These are phyloP conservation scores for Nigrospora osmanthi DNA, from an alignment of 2,329 filamentous ascomycete species.

Conservation along the genomic window DNA sequence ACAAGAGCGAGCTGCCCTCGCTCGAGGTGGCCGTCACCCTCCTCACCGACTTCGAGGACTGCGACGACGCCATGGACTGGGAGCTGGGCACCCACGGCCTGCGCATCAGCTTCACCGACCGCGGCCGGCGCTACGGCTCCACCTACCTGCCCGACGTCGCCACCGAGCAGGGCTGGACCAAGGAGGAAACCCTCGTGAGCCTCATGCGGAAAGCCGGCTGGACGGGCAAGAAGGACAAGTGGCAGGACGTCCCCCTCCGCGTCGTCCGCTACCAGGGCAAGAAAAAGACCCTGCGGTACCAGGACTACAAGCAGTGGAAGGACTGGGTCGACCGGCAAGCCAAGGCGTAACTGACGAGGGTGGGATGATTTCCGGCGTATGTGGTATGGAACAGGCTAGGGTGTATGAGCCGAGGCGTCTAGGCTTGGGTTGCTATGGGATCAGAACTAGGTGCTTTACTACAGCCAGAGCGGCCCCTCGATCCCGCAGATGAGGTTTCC, in stretches of 20 bases:
- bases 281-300: constrained; percentile 63
- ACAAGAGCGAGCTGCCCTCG: constrained; percentile 42
- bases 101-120: constrained; percentile 74
- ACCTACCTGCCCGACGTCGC: constrained; percentile 94
- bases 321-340: constrained; percentile 52
- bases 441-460: too few species aligned
- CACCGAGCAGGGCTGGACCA: constrained; percentile 86
- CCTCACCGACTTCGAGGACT: constrained; percentile 77
- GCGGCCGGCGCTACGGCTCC: constrained; percentile 66
- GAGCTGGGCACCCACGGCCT: constrained; percentile 78
- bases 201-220: constrained; percentile 94
- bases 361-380: not conserved
- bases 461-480: too few species aligned
- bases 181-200: constrained; percentile 84
- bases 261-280: constrained; percentile 82
- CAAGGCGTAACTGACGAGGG: constrained; percentile 7
- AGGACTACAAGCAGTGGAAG: constrained; percentile 73
- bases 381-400: not conserved
- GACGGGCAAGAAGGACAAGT: constrained; percentile 70
- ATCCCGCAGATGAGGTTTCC: too few species aligned
- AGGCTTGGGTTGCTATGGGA: too few species aligned
- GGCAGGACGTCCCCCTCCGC: constrained; percentile 71
- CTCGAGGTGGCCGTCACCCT: constrained; percentile 69
- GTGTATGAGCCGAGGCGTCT: not conserved
- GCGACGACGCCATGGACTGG: constrained; percentile 73